Base-by-base conservation (phyloP, 2,329 filamentous ascomycete species). In the Fusarium annulatum region DNA sequence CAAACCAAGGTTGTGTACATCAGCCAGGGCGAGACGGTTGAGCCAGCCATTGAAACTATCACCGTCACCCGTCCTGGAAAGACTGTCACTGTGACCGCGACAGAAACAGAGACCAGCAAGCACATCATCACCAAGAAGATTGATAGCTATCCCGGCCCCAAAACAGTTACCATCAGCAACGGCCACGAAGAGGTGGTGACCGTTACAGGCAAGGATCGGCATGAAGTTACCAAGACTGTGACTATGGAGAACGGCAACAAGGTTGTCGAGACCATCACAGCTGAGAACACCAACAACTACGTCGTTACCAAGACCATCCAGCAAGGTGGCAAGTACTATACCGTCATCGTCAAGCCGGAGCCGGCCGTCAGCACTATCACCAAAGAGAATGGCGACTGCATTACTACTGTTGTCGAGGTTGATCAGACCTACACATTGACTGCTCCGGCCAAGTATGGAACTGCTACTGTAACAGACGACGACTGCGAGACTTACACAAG, bases 31-130 rank as follows among this genome's bases (percentile, higher is more conserved):
- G 64, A 62, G 41, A 61, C 59, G 11, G 38, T 72, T 46, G 39
- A 73, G 45, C 64, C 72, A 14, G 64, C 70, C 33, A 71, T 67
- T 38, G 71, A 80, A 53, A 82, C 80, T 23, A 69, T 81, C 12
- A 80, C 77, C 5, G 63, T 78, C 26, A 80, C 78, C 12, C 30
- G 71, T 11, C 61, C 74, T 15, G 77, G 73, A 10, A 60, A 75
- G 36, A 79, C 71, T 15, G 61, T 80, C n/a, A 76, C 76, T 21
- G 67, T 77, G 12, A 78, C 76, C 30, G 38, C 66, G 42, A 78
- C 71, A n/a, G 48, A 64, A 43, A 77, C 69, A 33, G 62, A 77
- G 55, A 67, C 21, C 52, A 65, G 64, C 52, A 66, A 76, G 21
- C 67, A 79, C 11, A 72, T 73, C 9, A 66, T 78, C 30, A 77